Conservation (phyloP, 257 asterid genomes). For the Henckelia pumila region DNA sequence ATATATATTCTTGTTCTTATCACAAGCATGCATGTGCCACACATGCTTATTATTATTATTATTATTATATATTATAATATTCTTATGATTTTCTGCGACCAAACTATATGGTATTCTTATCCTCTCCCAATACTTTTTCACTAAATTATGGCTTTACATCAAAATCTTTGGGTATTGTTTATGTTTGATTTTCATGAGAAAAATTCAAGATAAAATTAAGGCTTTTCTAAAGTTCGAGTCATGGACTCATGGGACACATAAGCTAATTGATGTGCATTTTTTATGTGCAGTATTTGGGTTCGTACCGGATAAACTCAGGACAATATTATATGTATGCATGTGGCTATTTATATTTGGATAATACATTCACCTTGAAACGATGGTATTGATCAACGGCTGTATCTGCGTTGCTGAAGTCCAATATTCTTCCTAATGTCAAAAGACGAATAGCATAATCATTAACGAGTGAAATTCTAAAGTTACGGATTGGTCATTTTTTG, state of each 20-base stretch:
- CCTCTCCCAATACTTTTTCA: constrained; percentile 16
- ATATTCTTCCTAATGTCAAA: constrained; percentile 47
- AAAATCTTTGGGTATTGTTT: background rate
- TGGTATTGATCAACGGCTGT: constrained; percentile 86
- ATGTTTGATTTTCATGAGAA: background rate
- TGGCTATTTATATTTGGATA: too few relatives aligned
- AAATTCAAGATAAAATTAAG: background rate
- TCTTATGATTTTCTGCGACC: background rate
- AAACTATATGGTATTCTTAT: constrained; percentile 29
- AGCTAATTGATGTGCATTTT: too few relatives aligned
- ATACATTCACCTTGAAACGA: constrained; percentile 55
- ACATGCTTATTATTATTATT: background rate
- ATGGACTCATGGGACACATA: too few relatives aligned
- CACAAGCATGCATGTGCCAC: constrained; percentile 17
- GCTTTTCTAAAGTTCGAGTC: too few relatives aligned
- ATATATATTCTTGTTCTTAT: constrained; percentile 15
- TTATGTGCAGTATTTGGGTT: too few relatives aligned
- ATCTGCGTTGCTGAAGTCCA: constrained; percentile 84
- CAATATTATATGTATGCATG: too few relatives aligned
- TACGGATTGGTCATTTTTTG: background rate
- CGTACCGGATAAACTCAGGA: too few relatives aligned
- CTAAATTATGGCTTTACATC: constrained; percentile 10
- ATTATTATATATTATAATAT: too few relatives aligned
- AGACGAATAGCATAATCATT: background rate
- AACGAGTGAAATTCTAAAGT: background rate